Conservation (phyloP, 2,329 filamentous ascomycete species). For the Chaetomiaceae sp. region DNA sequence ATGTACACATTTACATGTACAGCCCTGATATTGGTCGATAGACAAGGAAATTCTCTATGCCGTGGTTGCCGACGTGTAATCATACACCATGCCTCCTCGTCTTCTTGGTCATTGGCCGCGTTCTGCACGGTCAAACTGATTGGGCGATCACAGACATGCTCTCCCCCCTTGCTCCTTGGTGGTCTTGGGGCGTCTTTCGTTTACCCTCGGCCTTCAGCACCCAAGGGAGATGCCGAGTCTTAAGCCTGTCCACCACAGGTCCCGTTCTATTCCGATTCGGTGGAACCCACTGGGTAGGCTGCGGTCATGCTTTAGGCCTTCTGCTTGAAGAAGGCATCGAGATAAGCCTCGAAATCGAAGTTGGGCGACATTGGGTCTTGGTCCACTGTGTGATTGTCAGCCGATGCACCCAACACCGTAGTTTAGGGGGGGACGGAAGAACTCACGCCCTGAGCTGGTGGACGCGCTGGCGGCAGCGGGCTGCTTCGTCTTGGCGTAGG, state of each 20-base stretch:
- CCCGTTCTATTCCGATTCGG: not conserved
- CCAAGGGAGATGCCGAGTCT: conserved; percentile 2
- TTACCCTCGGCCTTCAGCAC: not conserved
- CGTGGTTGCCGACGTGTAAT: conserved; percentile 32
- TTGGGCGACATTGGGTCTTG: conserved; percentile 71
- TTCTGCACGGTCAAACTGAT: not conserved
- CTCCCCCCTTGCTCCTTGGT: not conserved
- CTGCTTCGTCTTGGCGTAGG: conserved; percentile 73
- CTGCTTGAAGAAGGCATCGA: conserved; percentile 52
- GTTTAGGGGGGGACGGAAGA: conserved; percentile 19
- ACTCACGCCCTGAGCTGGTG: conserved; percentile 28
- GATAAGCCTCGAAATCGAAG: conserved; percentile 86
- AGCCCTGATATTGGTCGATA: conserved; percentile 40
- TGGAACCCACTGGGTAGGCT: not conserved
- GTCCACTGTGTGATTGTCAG: conserved; percentile 25
- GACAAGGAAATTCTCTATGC: conserved; percentile 41
- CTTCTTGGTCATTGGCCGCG: not conserved
- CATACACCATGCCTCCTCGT: conserved; percentile 30
- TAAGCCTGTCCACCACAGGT: not conserved
- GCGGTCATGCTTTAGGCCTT: conserved; percentile 4
- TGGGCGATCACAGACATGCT: conserved; percentile 14
- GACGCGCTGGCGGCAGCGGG: conserved; percentile 33
- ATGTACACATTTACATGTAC: conserved; percentile 52
- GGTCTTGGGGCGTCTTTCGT: not conserved
- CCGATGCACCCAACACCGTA: not conserved